A percentile compares a stretch with the other conserved stretches of the same genome.
These are phyloP conservation scores for Penicillium olsonii DNA, from an alignment of 2,329 filamentous ascomycete species.

Conservation along the genomic window DNA sequence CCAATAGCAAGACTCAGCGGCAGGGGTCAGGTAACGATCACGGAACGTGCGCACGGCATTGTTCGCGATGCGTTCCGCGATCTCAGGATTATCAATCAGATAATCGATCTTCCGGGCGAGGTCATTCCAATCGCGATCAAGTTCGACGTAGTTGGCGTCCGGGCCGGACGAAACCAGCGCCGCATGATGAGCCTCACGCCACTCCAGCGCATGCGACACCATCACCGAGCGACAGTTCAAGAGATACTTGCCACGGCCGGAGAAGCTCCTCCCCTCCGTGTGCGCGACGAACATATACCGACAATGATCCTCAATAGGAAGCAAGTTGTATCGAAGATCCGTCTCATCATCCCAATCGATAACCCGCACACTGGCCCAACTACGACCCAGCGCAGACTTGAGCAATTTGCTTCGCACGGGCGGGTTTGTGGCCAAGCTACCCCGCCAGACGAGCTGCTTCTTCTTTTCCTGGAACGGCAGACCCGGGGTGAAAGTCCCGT, in stretches of 20 bases:
- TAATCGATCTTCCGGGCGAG: slow-evolving; percentile 47
- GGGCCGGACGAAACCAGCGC: slow-evolving; percentile 48
- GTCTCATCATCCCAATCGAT: slow-evolving; percentile 46
- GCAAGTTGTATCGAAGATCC: slow-evolving; percentile 42
- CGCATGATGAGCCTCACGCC: slow-evolving; percentile 52
- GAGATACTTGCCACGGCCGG: slow-evolving; percentile 56
- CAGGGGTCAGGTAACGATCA: slow-evolving; percentile 56
- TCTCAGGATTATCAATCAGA: slow-evolving; percentile 45
- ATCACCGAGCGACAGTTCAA: slow-evolving; percentile 55
- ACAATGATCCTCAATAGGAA: slow-evolving; percentile 57
- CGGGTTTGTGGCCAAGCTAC: slow-evolving; percentile 42
- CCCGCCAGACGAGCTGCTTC: slow-evolving; percentile 53
- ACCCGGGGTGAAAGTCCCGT: slow-evolving; percentile 18
- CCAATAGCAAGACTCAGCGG: slow-evolving; percentile 60
- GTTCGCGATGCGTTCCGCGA: slow-evolving; percentile 53
- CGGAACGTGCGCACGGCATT: slow-evolving; percentile 52
- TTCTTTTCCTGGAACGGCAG: slow-evolving; percentile 41
- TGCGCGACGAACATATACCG: slow-evolving; percentile 57
- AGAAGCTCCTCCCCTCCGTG: slow-evolving; percentile 57
- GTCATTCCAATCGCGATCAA: slow-evolving; percentile 59
- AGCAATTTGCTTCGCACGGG: slow-evolving; percentile 44
- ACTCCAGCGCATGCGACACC: slow-evolving; percentile 51
- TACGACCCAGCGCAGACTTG: slow-evolving; percentile 38
- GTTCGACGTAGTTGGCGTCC: slow-evolving; percentile 53
- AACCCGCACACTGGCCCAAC: slow-evolving; percentile 50